Conservation (phyloP, 192 early-diverging fungal genomes). For the Phycomyces blakesleeanus region DNA sequence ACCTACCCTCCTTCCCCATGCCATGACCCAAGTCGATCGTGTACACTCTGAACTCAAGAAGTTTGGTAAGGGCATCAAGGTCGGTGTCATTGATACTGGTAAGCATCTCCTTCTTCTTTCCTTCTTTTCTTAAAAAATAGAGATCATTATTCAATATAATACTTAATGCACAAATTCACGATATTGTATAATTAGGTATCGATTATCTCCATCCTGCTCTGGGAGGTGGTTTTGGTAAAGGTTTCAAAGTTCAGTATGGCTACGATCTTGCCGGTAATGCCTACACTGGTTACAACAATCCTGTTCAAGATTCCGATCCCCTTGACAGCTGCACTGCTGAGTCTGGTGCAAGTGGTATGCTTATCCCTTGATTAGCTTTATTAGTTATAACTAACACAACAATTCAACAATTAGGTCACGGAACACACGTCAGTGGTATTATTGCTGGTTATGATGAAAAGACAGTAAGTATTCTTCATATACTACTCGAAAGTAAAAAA, state of each 20-base stretch:
- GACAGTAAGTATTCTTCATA: constrained; percentile 21
- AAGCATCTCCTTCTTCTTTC: no score
- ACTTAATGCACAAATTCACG: no score
- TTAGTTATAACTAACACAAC: background rate
- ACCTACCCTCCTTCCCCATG: constrained; percentile 35
- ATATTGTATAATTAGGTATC: constrained; percentile 28
- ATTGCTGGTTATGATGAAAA: constrained; percentile 44
- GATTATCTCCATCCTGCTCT: constrained; percentile 65
- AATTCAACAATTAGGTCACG: constrained; percentile 48
- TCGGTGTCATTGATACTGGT: constrained; percentile 69
- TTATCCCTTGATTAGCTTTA: background rate
- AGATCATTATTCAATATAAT: no score
- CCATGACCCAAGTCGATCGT: constrained; percentile 50
- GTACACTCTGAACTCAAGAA: constrained; percentile 48
- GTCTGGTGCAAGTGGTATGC: constrained; percentile 12
- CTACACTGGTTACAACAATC: constrained; percentile 23
- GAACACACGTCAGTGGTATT: constrained; percentile 66
- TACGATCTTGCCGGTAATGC: constrained; percentile 63
- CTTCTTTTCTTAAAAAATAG: background rate
- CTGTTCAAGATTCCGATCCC: constrained; percentile 41
- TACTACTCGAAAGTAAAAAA: no score
- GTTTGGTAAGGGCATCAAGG: constrained; percentile 59
- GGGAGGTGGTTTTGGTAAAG: constrained; percentile 59
- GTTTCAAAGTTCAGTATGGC: constrained; percentile 56
- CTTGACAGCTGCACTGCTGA: constrained; percentile 45